Evolutionary conservation across 306 rosid genomes (phyloP), one percentile per base, ranked within the genome.

Genomic region (Dryas octopetala): DNA sequence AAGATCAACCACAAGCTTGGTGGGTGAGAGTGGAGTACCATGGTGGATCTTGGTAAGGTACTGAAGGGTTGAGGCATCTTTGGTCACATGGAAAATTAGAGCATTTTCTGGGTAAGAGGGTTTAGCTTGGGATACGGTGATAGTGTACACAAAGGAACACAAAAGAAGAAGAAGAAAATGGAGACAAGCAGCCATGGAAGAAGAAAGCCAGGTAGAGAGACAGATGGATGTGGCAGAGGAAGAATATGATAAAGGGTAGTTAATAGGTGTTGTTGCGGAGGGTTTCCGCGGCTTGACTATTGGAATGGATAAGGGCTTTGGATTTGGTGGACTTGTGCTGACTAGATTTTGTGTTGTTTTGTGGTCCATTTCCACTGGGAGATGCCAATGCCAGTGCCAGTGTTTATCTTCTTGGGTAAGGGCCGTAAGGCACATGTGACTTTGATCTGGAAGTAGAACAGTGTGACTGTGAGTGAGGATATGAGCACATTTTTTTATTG

Each of bases 1-100:
- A 16, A 93, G 96, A 80, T 93, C 90, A 4, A 93, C 58, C 0
- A 83, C 91, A 9, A 91, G 88, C 2, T 76, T 77, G 26, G 82
- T 62, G 8, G 89, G 65, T 0, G 11, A 45, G 43, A 76, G 76
- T 8, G 91, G 90, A 53, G 86, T 78, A 4, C 93, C 92, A 14
- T 68, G 65, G 19, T 76, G 79, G 5, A 93, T 47, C 5, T 74
- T 48, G 64, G 91, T 86, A 6, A 88, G 8, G 83, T 93, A 93
- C 60, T 89, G 98, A 44, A 70, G 85, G 0, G 96, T 82, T 0
- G 83, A 47, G 28, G 5, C 5, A 14, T 93, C 89, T 62, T 91
- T 93, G 3, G 78, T 76, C 43, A 89, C 54, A 2, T 87, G 87
- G 54, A 89, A 69, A 45, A 76, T 2, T 0, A 75, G 46, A 32